Evolutionary conservation across 306 rosid genomes (phyloP), one percentile per base, ranked within the genome.

Genomic region (Pterocarpus santalinus): DNA sequence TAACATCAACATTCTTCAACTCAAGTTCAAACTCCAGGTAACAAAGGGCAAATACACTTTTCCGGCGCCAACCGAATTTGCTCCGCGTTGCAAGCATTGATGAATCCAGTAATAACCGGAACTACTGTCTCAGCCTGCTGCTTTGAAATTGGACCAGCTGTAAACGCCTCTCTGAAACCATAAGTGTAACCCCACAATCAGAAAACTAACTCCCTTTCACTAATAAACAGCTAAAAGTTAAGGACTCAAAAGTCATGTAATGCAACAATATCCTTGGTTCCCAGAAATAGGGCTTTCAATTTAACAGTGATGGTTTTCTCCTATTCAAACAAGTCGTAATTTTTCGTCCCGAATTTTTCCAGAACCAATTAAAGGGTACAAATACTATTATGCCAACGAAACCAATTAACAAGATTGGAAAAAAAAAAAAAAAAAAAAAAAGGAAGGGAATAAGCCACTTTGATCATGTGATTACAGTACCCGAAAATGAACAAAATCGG

Each of bases 1-100:
- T 10, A 32, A 35, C 65, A 57, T 15, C 44, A 15, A 30, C 72
- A 62, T 11, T 39, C 32, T 14, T 64, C 69, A 64, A 46, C 56
- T 34, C 14, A 77, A 73, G 57, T 74, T 39, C 52, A 8, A 60
- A 30, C 39, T 32, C 1, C 39, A 65, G 57, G 55, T 68, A 49
- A 79, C 39, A 22, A 53, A 76, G 9, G 12, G 57, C 44, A 16
- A 66, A 11, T 95, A 93, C 99, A 95, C 86, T 90, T 93, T 41
- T 93, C 97, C 39, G 94, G 85, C 15, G 92, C 93, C 89, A 92
- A 79, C 38, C 89, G 89, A 86, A 95, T 88, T 57, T 95, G 97
- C 85, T 95, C 99, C 0, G 61, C 75, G 15, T 39, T 85, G 80
- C 98, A 95, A 77, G 83, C 84, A 71, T 70, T 64, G 34, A 95